These are phyloP conservation scores for Claviceps humidiphila DNA, from an alignment of 2,329 filamentous ascomycete species.

Conservation along the genomic window DNA sequence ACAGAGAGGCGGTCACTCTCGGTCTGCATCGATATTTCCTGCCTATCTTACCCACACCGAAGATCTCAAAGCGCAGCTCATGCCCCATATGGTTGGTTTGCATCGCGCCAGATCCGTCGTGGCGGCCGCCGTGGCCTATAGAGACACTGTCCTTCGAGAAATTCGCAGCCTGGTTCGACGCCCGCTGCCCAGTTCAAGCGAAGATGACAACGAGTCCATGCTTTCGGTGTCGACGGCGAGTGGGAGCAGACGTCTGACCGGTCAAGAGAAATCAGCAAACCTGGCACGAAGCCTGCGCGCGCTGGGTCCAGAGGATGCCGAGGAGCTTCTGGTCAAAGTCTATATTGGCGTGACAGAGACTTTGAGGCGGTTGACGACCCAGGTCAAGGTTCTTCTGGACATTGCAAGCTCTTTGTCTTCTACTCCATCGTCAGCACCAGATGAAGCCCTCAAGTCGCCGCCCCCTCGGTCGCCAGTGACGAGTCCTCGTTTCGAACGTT, in stretches of 20 bases:
- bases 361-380: conserved; percentile 69
- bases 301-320: conserved; percentile 71
- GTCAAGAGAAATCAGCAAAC: conserved; percentile 81
- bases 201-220: conserved; percentile 86
- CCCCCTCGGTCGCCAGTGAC: conserved; percentile 37
- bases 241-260: conserved; percentile 53
- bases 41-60: conserved; percentile 65
- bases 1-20: conserved; percentile 51
- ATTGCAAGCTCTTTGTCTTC: conserved; percentile 62
- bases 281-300: conserved; percentile 78
- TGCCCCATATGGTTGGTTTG: conserved; percentile 63
- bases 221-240: conserved; percentile 69
- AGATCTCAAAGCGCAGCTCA: conserved; percentile 55
- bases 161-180: conserved; percentile 73
- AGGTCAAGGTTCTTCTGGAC: conserved; percentile 90
- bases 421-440: conserved; percentile 17
- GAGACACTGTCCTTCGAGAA: conserved; percentile 73
- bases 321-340: conserved; percentile 66
- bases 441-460: conserved; percentile 31
- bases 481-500: conserved; percentile 31
- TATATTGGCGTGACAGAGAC: conserved; percentile 85
- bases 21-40: conserved; percentile 57
- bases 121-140: conserved; percentile 69
- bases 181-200: conserved; percentile 80
- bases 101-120: conserved; percentile 68